Conservation (phyloP, 2,329 filamentous ascomycete species). For the Simplicillium sp. region DNA sequence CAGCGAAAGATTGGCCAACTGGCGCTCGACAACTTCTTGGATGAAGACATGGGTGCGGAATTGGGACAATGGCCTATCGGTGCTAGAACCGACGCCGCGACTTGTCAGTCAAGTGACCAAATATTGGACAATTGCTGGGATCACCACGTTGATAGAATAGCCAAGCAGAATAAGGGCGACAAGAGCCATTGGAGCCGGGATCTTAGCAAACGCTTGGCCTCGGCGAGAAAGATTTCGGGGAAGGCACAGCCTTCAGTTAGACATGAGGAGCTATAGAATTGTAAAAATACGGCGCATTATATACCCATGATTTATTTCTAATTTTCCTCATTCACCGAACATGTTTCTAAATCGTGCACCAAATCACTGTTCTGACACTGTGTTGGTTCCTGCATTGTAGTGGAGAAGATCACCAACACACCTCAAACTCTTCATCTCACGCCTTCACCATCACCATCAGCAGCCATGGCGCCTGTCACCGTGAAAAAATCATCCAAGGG, state of each 20-base stretch:
- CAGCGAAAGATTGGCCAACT: slow-evolving; percentile 47
- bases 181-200: slow-evolving; percentile 36
- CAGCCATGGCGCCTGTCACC: too few relatives aligned
- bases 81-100: slow-evolving; percentile 20
- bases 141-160: slow-evolving; percentile 35
- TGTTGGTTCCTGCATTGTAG: too few relatives aligned
- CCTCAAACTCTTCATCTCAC: too few relatives aligned
- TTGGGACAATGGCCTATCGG: slow-evolving; percentile 45
- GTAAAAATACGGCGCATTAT: not conserved
- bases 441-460: too few relatives aligned
- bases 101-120: slow-evolving; percentile 22
- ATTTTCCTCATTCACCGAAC: too few relatives aligned
- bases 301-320: too few relatives aligned
- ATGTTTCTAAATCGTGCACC: too few relatives aligned
- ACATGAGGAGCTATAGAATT: slow-evolving; percentile 23
- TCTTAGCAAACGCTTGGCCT: slow-evolving; percentile 24
- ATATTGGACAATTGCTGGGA: slow-evolving; percentile 49
- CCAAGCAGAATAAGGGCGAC: slow-evolving; percentile 24
- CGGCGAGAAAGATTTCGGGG: slow-evolving; percentile 18
- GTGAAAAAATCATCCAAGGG: slow-evolving; percentile 20
- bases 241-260: slow-evolving; percentile 6
- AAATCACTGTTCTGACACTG: too few relatives aligned
- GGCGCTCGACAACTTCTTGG: slow-evolving; percentile 57
- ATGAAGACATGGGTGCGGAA: slow-evolving; percentile 51
- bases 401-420: too few relatives aligned